Base-by-base conservation (phyloP, 345 rosid species). In the Jatropha curcas region DNA sequence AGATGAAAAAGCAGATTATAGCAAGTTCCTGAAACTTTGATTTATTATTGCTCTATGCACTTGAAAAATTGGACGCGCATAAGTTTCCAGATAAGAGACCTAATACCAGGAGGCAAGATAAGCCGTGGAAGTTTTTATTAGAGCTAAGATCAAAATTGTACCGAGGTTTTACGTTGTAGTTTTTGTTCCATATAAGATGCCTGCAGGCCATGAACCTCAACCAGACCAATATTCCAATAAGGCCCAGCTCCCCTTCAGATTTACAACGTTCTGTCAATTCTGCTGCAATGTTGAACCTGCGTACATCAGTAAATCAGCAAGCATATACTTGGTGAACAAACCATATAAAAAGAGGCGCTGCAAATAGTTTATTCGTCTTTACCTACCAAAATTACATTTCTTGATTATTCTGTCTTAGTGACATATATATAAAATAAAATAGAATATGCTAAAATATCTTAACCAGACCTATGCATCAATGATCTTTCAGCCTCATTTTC, bases 401-500 rank as follows among this genome's bases (percentile, higher is more conserved):
- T 13, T 63, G 34, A 51, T 55, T 66, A 34, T 25, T n/a, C 53
- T 10, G 45, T 31, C 66, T 48, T 58, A 35, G 55, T 31, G 57
- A 53, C n/a, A 24, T 28, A 61, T 9, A 28, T 72, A 22, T 48
- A 0, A 16, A 48, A 48, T 48, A 20, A 20, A 43, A 46, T 24
- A 71, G 33, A 62, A 33, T 60, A 72, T 55, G 41, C 13, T 52
- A 56, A 67, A 24, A 35, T 14, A 70, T 56, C 24, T 57, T 58
- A 65, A 67, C 34, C 66, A 70, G 27, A 86, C 89, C 90, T 82
- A 79, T 86, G 90, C 92, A 88, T 88, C 71, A 86, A 77, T 62
- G 92, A 88, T 55, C 90, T 86, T 80, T 88, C 87, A 71, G 92
- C 90, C 73, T 83, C 92, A 57, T 80, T 88, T 81, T 88, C 92